phyloP scores from a whole-genome alignment of 2,329 filamentous ascomycete species.

The Sordariomycetes sp. region DNA sequence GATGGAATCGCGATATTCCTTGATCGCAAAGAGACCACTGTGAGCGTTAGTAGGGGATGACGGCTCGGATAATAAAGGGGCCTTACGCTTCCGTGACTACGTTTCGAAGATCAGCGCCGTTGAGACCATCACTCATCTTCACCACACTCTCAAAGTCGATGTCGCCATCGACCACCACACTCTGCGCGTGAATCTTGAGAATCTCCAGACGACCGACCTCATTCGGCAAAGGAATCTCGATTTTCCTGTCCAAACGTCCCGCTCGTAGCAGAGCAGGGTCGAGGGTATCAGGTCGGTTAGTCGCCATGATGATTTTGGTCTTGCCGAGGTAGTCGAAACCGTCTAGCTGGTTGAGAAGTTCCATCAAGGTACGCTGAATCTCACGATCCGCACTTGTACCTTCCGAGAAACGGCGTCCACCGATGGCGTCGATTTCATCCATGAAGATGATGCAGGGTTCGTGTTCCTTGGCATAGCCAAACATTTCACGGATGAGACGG shows the following conservation, averaged over 20 bases:
- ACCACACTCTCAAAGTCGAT: constrained; percentile 99
- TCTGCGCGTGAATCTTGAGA: constrained; percentile 89
- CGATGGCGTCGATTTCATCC: constrained; percentile 99
- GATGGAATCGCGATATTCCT: constrained; percentile 91
- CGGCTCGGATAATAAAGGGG: neutral
- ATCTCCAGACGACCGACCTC: constrained; percentile 95
- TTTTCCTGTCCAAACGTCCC: constrained; percentile 90
- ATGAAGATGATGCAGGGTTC: constrained; percentile 99
- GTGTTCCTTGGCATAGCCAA: constrained; percentile 98
- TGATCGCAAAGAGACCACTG: constrained; percentile 93
- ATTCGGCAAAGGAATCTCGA: constrained; percentile 94
- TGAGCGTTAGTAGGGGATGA: constrained; percentile 9
- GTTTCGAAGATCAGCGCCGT: constrained; percentile 94
- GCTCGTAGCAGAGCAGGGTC: constrained; percentile 89
- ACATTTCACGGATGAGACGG: constrained; percentile 97
- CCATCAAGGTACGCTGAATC: constrained; percentile 97
- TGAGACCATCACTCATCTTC: constrained; percentile 98
- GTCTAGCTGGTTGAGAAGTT: constrained; percentile 95
- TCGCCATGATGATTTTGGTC: constrained; percentile 99
- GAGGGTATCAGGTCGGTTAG: constrained; percentile 92
- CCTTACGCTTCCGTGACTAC: constrained; percentile 97
- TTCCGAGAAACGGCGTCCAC: constrained; percentile 91
- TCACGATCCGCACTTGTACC: constrained; percentile 96
- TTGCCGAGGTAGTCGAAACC: constrained; percentile 99
- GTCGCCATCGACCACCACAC: constrained; percentile 84